Evolutionary conservation across 2,329 filamentous ascomycete species (phyloP), one percentile per base, ranked within the genome.

Genomic region (Aspergillus spinulosporus): DNA sequence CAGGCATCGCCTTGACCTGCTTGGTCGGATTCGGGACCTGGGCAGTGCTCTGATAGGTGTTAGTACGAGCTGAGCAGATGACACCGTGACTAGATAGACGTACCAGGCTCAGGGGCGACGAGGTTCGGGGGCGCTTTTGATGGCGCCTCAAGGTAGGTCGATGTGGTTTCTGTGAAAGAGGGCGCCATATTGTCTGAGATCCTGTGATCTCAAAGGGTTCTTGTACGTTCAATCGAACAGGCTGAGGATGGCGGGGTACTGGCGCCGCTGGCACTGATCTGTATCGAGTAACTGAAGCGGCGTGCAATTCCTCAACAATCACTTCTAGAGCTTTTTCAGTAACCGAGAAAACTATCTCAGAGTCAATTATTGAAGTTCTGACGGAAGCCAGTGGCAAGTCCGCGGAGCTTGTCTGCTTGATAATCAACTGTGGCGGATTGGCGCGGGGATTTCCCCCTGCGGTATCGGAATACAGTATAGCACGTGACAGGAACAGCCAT

Each of bases 61-160:
- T 50, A 60, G 52, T 50, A 28, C 39, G 15, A 14, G 51, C 36
- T 48, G 15, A 34, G 48, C 9, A 11, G 44, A 31, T 43, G 5
- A 14, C 46, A 49, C 46, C 11, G 57, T 49, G 48, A 73, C 6
- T 14, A 7, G 12, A 26, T 39, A 54, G 26, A 43, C 69, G 52
- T 76, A 84, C 82, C 84, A 69, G 93, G 93, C 71, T 97, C 92
- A 39, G 94, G 93, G 15, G 94, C 94, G 61, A 97, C 89, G 52
- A 99, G 88, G 61, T 90, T 83, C 1, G 93, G 92, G 50, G 89
- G 87, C 54, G 84, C 80, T 73, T 92, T 92, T 55, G 92, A 80
- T 5, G 90, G 88, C 68, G 90, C 88, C 64, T 85, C 79, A 64
- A 96, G 79, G 60, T 92, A 88, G 57, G 90, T 87, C 60, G 87